These are phyloP conservation scores for Aspergillus ruber DNA, from an alignment of 2,329 filamentous ascomycete genomes.

Conservation along the genomic window DNA sequence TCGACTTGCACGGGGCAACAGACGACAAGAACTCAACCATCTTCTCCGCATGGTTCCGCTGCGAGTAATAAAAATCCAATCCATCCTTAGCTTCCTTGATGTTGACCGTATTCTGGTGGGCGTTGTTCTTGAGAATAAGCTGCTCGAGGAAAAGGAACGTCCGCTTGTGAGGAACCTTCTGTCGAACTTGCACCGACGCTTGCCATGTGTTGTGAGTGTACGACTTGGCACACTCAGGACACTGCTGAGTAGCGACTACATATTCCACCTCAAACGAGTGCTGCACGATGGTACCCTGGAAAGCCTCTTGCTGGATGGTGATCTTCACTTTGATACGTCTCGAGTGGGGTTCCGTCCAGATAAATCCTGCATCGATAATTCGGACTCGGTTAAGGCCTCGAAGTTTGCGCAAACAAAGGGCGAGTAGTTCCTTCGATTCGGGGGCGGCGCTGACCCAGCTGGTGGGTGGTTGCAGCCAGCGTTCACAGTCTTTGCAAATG, in stretches of 20 bases:
- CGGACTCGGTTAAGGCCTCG: constrained; percentile 80
- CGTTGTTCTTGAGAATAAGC: constrained; percentile 87
- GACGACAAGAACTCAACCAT: constrained; percentile 87
- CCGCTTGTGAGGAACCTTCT: constrained; percentile 95
- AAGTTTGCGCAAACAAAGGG: constrained; percentile 83
- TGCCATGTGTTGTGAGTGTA: constrained; percentile 96
- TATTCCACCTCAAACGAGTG: constrained; percentile 95
- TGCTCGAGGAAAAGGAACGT: constrained; percentile 82
- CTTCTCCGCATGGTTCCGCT: constrained; percentile 83
- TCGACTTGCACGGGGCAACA: constrained; percentile 68
- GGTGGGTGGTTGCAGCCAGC: constrained; percentile 80
- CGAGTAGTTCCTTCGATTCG: constrained; percentile 87
- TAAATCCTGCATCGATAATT: constrained; percentile 91
- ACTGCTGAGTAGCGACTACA: constrained; percentile 85
- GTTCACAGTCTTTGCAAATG: constrained; percentile 89
- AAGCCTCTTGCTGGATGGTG: constrained; percentile 72
- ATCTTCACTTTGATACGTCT: constrained; percentile 89
- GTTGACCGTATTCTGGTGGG: constrained; percentile 89
- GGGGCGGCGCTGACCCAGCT: constrained; percentile 79
- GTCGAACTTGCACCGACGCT: constrained; percentile 86
- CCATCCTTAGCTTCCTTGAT: constrained; percentile 97
- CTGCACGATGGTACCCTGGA: constrained; percentile 67
- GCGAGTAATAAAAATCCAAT: constrained; percentile 90
- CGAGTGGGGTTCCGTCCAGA: constrained; percentile 98
- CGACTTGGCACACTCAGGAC: constrained; percentile 88